Evolutionary conservation across 106 monocot genomes (phyloP), one percentile per base, ranked within the genome.

Genomic region (Allium sativum): DNA sequence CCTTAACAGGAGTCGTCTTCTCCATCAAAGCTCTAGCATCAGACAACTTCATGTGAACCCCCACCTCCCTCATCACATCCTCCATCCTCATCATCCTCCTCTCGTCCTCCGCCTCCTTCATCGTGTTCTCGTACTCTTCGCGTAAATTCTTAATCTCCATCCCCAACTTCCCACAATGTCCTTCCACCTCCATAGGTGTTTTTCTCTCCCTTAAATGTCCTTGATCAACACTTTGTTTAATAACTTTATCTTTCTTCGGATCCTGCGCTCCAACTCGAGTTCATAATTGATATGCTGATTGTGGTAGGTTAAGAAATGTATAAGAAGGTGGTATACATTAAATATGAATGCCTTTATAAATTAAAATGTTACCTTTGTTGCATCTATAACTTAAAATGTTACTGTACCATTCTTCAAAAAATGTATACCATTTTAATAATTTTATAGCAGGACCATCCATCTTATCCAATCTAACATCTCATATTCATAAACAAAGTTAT

Each of bases 191-290:
- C 44, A 56, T 59, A 43, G 48, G 62, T 55, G 45, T 60, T 46
- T 71, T 12, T n/a, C 71, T 66, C 51, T 52, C 42, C 14, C 65
- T 45, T 21, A 57, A 64, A 81, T 55, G 68, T 85, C 81, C 48
- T 48, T 43, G 1, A 65, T 56, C 14, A 86, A 45, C 40, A 48
- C 68, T 20, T 73, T 44, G 68, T 65, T 72, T 10, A 67, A n/a
- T 21, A 79, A 62, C 73, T 87, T 79, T 52, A 66, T 73, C 18
- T 66, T 58, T 44, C 62, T 56, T 56, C 87, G 52, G 67, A 83
- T 76, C 44, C 61, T 44, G 20, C 82, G 69, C 74, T 87, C 87
- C 17, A 64, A 44, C 42, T 87, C 74, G 3, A 87, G 69, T 74
- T 85, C 78, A 1, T n/a, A n/a, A n/a, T n/a, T n/a, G n/a, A n/a